Evolutionary conservation across 2,329 filamentous ascomycete species (phyloP).

Genomic region (Sphaerostilbella broomeana): DNA sequence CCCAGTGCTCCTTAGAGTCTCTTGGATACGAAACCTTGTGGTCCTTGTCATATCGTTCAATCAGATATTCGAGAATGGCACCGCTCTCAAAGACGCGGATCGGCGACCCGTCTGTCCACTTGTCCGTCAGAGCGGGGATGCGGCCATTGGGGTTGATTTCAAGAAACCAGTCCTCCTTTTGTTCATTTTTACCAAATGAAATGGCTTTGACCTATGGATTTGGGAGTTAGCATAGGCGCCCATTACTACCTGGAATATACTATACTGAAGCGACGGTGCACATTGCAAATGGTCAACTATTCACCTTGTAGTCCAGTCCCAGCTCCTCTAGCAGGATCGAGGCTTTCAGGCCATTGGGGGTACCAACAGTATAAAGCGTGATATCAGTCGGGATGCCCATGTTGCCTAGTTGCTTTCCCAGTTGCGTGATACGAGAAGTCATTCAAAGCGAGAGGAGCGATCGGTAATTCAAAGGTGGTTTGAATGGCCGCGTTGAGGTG

Average conservation of each 20-base stretch:
- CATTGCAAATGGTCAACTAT: too few relatives aligned
- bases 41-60: slow-evolving; percentile 72
- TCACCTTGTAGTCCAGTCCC: slow-evolving; percentile 71
- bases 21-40: slow-evolving; percentile 75
- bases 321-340: slow-evolving; percentile 84
- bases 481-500: too few relatives aligned
- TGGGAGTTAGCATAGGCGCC: fast-evolving
- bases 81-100: slow-evolving; percentile 80
- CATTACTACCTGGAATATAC: not conserved
- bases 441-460: too few relatives aligned
- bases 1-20: slow-evolving; percentile 68
- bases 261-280: too few relatives aligned
- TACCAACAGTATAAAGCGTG: slow-evolving; percentile 73
- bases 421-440: slow-evolving; percentile 14
- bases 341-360: slow-evolving; percentile 86
- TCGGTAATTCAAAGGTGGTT: too few relatives aligned
- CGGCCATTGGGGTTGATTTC: slow-evolving; percentile 90
- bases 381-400: slow-evolving; percentile 51
- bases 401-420: slow-evolving; percentile 21
- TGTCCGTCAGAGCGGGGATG: slow-evolving; percentile 82
- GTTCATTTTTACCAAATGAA: slow-evolving; percentile 66
- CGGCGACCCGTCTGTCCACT: slow-evolving; percentile 61
- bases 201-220: slow-evolving; percentile 56
- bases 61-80: slow-evolving; percentile 77
- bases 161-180: slow-evolving; percentile 82